Evolutionary conservation across 768 basidiomycete species (phyloP).

Genomic region (Mycena albidolilacea): DNA sequence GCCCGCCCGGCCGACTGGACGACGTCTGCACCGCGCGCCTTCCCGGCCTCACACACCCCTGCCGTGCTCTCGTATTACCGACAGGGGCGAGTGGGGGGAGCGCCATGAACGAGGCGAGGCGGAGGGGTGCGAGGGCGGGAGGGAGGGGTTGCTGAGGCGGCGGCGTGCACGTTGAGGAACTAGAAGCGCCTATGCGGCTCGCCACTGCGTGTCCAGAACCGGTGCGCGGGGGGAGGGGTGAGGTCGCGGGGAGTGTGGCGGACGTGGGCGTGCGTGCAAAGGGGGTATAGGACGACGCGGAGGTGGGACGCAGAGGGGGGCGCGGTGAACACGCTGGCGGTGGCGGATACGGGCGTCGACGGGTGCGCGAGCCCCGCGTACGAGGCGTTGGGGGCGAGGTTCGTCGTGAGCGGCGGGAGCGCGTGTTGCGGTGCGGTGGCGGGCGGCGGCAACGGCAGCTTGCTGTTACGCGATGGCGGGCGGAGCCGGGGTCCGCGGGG

Average conservation of each 20-base stretch:
- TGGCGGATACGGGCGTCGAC: conserved; percentile 26
- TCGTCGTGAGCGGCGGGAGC: conserved; percentile 22
- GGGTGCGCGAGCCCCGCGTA: conserved; percentile 38
- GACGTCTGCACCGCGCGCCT: too few relatives aligned
- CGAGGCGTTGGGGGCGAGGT: conserved; percentile 21
- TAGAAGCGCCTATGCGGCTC: conserved; percentile 5
- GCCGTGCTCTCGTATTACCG: too few relatives aligned
- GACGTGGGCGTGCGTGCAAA: neutral
- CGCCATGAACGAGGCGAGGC: too few relatives aligned
- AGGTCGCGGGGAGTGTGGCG: neutral
- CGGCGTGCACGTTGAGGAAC: too few relatives aligned
- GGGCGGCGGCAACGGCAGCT: neutral
- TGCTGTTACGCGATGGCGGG: too few relatives aligned
- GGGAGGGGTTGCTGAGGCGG: too few relatives aligned
- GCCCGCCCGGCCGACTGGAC: too few relatives aligned
- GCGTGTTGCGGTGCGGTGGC: neutral
- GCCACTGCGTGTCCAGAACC: conserved; percentile 29
- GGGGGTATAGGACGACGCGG: neutral
- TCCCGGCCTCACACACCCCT: too few relatives aligned
- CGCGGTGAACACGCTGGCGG: too few relatives aligned
- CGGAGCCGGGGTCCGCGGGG: conserved; percentile 1
- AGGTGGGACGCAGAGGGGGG: conserved; percentile 17
- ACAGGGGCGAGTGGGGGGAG: too few relatives aligned
- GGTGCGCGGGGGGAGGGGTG: conserved; percentile 21
- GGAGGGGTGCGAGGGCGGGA: too few relatives aligned